phyloP scores from a whole-genome alignment of 208 protist species.

The Histomonas meleagridis region DNA sequence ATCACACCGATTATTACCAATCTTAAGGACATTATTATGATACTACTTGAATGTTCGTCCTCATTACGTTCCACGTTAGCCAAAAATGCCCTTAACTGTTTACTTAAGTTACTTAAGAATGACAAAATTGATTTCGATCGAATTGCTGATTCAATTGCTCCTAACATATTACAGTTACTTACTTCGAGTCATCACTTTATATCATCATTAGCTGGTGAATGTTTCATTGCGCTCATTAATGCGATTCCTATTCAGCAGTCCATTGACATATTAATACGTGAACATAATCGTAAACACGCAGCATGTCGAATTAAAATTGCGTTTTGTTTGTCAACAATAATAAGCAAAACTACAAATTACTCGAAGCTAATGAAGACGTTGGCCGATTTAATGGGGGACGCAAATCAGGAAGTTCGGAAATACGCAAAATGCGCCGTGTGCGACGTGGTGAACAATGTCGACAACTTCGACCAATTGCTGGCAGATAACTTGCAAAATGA shows the following conservation, averaged over 20 bases:
- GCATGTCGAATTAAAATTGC: background rate
- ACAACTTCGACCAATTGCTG: no score
- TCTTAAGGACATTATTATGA: background rate
- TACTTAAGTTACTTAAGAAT: background rate
- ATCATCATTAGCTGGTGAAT: background rate
- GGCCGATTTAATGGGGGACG: background rate
- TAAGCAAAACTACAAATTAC: background rate
- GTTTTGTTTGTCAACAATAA: background rate
- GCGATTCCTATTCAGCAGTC: background rate
- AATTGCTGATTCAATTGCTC: background rate
- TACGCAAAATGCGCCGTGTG: background rate
- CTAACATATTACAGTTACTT: background rate
- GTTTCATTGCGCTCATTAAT: background rate
- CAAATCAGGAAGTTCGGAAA: background rate
- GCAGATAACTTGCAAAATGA: no score
- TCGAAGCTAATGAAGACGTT: background rate
- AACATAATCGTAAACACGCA: background rate
- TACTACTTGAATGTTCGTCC: background rate
- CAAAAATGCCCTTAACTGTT: background rate
- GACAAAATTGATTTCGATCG: background rate
- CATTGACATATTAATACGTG: background rate
- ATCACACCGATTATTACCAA: no score
- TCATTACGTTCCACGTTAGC: background rate
- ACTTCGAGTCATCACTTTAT: background rate
- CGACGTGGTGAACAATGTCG: no score